Evolutionary conservation across 192 early-diverging fungal species (phyloP), one percentile per base, ranked within the genome.

Genomic region (Dimargaris xerosporica): DNA sequence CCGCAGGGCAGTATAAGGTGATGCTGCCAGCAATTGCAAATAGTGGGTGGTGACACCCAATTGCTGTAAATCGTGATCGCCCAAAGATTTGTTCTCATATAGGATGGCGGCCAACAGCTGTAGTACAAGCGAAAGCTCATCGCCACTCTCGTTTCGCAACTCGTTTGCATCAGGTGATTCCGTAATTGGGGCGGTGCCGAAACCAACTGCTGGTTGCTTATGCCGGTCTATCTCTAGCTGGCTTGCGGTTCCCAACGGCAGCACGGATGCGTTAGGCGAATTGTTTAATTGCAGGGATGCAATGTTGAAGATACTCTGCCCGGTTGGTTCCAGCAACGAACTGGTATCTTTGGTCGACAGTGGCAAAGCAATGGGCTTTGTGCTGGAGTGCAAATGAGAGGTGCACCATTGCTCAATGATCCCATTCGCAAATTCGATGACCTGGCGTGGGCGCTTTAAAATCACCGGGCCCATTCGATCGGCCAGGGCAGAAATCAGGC

Each of bases 401-500:
- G 46, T 54, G 12, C 73, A 62, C 44, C 73, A 72, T 41, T 75
- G 71, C 64, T 85, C 83, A 16, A 88, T 61, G 21, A 84, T 76
- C 55, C 78, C 81, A 39, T 80, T 76, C 17, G 80, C 82, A 73
- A 87, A 80, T 6, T 77, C 75, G 62, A 93, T 73, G 26, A 93
- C 81, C 67, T 93, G 87, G 0, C 75, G 75, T 39, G 87, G 85
- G 30, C 84, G 85, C 59, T 79, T 73, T 46, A 93, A 59, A 43
- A 91, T 87, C 3, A 71, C 69, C n/a, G 89, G 84, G 0, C 91
- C 91, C 45, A 90, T 67, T 7, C 69, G 64, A 21, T 89, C 82
- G 44, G 86, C 77, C 76, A 90, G 83, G 43, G 64, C 70, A 6
- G 54, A 28, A n/a, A 56, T 29, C 7, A 56, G 31, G 6, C 29